These are phyloP conservation scores for Wallemia hederae DNA, from an alignment of 1,284 basidiomycete genomes.

Conservation along the genomic window DNA sequence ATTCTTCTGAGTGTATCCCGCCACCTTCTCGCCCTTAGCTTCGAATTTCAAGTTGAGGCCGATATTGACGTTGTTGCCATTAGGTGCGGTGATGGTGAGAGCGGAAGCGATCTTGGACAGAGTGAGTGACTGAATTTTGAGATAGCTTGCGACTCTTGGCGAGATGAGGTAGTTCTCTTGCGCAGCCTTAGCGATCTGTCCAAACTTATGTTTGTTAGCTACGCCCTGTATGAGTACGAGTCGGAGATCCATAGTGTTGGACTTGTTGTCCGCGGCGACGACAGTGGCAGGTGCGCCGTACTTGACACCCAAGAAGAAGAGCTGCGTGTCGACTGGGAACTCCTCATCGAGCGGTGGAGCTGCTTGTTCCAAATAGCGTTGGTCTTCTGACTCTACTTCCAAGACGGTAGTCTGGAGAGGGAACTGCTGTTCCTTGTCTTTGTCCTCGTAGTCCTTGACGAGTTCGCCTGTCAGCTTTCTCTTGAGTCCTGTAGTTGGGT, in stretches of 20 bases:
- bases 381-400: constrained; percentile 56
- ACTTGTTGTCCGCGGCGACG: constrained; percentile 25
- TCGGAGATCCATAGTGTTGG: constrained; percentile 38
- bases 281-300: constrained; percentile 91
- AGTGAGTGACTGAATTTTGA: constrained; percentile 41
- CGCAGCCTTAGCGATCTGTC: constrained; percentile 56
- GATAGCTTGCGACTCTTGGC: constrained; percentile 27
- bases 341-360: constrained; percentile 60
- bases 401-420: constrained; percentile 57
- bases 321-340: constrained; percentile 62
- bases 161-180: constrained; percentile 56
- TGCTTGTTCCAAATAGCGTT: constrained; percentile 42
- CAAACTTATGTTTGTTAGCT: neutral
- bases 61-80: constrained; percentile 54
- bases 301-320: constrained; percentile 82
- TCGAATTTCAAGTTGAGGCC: constrained; percentile 92
- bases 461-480: constrained; percentile 64
- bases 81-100: constrained; percentile 47
- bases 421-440: constrained; percentile 51
- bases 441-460: constrained; percentile 71
- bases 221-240: constrained; percentile 28
- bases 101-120: constrained; percentile 75
- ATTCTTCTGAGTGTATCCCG: constrained; percentile 69
- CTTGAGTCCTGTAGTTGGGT: constrained; percentile 33
- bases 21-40: constrained; percentile 76